Evolutionary conservation across 345 rosid genomes (phyloP).

Genomic region (Salix viminalis): DNA sequence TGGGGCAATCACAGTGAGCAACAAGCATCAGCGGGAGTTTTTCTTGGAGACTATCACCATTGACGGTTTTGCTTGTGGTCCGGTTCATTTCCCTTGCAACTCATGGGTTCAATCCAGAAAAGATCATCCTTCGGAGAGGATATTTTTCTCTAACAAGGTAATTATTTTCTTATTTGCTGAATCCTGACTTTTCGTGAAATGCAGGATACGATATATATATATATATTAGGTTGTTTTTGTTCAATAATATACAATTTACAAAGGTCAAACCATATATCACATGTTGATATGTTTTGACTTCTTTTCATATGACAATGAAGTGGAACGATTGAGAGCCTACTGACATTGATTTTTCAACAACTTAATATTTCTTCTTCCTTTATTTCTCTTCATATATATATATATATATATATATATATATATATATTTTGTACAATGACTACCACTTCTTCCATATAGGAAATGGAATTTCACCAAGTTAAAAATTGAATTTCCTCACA

Average conservation of each 20-base stretch:
- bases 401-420: too few species aligned
- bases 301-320: conserved; percentile 1
- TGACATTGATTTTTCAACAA: background rate
- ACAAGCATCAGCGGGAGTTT: conserved; percentile 88
- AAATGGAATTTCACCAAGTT: background rate
- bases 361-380: background rate
- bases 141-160: conserved; percentile 87
- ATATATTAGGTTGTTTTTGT: background rate
- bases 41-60: conserved; percentile 79
- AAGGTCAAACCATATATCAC: conserved; percentile 12
- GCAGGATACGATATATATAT: background rate
- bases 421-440: too few species aligned
- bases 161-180: background rate
- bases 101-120: conserved; percentile 88
- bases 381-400: too few species aligned
- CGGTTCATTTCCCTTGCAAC: conserved; percentile 87
- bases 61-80: conserved; percentile 81
- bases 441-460: too few species aligned
- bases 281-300: conserved; percentile 2
- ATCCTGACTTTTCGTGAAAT: background rate
- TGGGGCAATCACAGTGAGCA: conserved; percentile 79
- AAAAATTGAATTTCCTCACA: background rate
- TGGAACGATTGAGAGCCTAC: conserved; percentile 28
- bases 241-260: background rate
- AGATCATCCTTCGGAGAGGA: conserved; percentile 59